phyloP scores from a whole-genome alignment of 2,329 filamentous ascomycete genomes.

The Trichoderma koningii region DNA sequence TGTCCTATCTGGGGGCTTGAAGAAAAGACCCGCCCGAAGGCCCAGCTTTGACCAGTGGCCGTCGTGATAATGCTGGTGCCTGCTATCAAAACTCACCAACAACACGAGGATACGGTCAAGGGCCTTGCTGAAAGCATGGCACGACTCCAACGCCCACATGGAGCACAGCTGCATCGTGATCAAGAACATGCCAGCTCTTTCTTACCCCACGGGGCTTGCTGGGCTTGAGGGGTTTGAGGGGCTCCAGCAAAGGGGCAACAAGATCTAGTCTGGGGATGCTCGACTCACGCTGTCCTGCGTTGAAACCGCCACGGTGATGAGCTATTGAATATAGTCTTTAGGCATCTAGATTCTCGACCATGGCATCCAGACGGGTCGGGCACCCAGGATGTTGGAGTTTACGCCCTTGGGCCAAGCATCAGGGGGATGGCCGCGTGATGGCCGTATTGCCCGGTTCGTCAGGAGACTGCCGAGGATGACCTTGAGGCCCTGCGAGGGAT shows the following conservation, averaged over 20 bases:
- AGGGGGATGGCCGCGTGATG: not conserved
- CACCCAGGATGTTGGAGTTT: not conserved
- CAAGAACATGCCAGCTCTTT: not conserved
- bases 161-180: conserved; percentile 1
- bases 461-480: not conserved
- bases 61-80: conserved; percentile 23
- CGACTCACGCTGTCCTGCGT: conserved; percentile 8
- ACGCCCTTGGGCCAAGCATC: not conserved
- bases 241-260: not conserved
- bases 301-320: conserved; percentile 6
- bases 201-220: conserved; percentile 14
- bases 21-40: conserved; percentile 9
- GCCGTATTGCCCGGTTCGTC: no score
- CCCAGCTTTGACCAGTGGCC: conserved; percentile 21
- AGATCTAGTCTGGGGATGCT: conserved; percentile 13
- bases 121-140: not conserved
- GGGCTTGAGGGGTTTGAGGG: not conserved
- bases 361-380: not conserved
- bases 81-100: not conserved
- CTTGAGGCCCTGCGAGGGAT: not conserved
- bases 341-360: conserved; percentile 19
- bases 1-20: conserved; percentile 1
- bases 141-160: not conserved
- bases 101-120: conserved; percentile 7
- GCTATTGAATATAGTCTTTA: conserved; percentile 21